phyloP scores from a whole-genome alignment of 306 rosid species.

The Quercus alba region DNA sequence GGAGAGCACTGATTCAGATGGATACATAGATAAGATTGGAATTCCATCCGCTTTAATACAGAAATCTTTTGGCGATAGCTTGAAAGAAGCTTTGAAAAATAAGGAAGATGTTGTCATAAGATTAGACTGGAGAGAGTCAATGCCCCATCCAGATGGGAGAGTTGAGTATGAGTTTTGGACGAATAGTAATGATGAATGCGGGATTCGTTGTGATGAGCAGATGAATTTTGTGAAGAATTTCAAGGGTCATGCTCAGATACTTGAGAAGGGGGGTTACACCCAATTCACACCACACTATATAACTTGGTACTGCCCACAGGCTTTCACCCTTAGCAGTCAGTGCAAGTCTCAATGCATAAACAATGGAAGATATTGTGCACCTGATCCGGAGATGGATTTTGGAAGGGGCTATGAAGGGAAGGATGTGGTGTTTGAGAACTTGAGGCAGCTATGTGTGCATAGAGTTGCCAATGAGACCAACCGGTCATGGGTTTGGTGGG shows the following conservation, averaged over 20 bases:
- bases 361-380: slow-evolving; percentile 83
- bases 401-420: slow-evolving; percentile 83
- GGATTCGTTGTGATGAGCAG: slow-evolving; percentile 89
- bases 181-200: slow-evolving; percentile 93
- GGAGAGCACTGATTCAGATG: slow-evolving; percentile 58
- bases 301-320: slow-evolving; percentile 87
- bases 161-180: slow-evolving; percentile 99
- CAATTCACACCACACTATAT: slow-evolving; percentile 85
- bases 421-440: slow-evolving; percentile 82
- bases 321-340: slow-evolving; percentile 56
- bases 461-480: slow-evolving; percentile 71
- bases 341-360: slow-evolving; percentile 94
- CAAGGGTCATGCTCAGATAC: slow-evolving; percentile 96
- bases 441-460: slow-evolving; percentile 98
- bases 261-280: slow-evolving; percentile 83
- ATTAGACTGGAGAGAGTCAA: slow-evolving; percentile 88
- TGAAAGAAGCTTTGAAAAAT: slow-evolving; percentile 56
- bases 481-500: slow-evolving; percentile 99
- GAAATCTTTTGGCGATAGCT: slow-evolving; percentile 62
- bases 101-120: slow-evolving; percentile 52
- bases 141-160: slow-evolving; percentile 81
- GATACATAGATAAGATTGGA: slow-evolving; percentile 61
- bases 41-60: slow-evolving; percentile 78
- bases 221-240: slow-evolving; percentile 79
- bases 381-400: slow-evolving; percentile 87